These are phyloP conservation scores for Schizochytrium sp. DNA, from an alignment of 108 stramenopile genomes.

Conservation along the genomic window DNA sequence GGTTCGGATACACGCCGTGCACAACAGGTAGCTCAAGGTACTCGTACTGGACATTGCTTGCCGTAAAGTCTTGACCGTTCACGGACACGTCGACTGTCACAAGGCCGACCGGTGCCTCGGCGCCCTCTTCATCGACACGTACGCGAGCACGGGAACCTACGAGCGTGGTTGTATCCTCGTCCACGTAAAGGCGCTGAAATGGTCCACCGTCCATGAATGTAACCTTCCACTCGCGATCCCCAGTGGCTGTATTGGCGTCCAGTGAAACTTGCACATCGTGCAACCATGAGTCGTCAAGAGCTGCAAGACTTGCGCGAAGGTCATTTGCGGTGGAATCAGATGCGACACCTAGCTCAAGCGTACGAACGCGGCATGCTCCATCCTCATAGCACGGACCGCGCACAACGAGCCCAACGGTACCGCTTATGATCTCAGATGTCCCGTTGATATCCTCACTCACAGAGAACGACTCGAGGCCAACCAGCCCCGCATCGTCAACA, in stretches of 20 bases:
- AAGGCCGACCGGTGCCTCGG: not conserved
- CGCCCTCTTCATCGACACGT: not conserved
- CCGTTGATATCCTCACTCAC: no score
- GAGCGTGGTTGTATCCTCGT: not conserved
- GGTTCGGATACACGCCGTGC: not conserved
- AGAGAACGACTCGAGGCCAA: no score
- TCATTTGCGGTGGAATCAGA: no score
- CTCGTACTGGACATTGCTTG: not conserved
- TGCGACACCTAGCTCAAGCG: no score
- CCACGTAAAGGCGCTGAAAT: not conserved
- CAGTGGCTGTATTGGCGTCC: not conserved
- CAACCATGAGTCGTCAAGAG: not conserved
- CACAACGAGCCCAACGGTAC: no score
- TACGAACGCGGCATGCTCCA: no score
- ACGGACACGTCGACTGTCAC: not conserved
- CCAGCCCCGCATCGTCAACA: no score
- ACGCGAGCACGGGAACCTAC: not conserved
- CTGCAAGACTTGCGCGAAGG: no score
- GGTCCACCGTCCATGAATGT: not conserved
- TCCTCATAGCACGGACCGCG: no score
- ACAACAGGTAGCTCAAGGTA: not conserved
- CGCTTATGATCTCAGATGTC: no score
- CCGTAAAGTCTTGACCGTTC: not conserved
- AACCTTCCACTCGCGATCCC: not conserved
- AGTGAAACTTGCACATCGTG: not conserved